These are phyloP conservation scores for Xenoacremonium recifei DNA, from an alignment of 2,329 filamentous ascomycete species.

Conservation along the genomic window DNA sequence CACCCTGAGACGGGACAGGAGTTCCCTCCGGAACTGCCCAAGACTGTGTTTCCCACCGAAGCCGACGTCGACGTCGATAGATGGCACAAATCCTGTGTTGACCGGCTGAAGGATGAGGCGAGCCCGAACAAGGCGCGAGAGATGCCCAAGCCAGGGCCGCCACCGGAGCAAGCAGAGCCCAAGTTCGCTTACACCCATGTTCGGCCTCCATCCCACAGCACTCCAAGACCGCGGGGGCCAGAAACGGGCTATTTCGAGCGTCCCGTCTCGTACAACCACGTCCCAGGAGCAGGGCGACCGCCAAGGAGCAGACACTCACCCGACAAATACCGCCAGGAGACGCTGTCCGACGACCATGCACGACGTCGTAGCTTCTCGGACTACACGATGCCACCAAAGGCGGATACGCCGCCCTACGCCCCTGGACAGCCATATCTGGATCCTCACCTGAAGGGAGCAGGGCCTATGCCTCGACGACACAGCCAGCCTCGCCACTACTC, in stretches of 20 bases:
- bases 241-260: constrained; percentile 34
- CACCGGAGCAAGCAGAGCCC: constrained; percentile 32
- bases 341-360: constrained; percentile 39
- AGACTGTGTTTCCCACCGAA: constrained; percentile 64
- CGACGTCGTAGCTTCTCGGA: constrained; percentile 53
- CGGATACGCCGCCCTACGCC: constrained; percentile 25
- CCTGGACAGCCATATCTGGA: constrained; percentile 34
- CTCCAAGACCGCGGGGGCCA: constrained; percentile 26
- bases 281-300: constrained; percentile 32
- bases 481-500: constrained; percentile 48
- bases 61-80: constrained; percentile 77
- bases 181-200: constrained; percentile 38
- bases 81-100: constrained; percentile 81
- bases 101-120: constrained; percentile 64
- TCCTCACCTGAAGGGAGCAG: constrained; percentile 29
- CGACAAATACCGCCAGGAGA: constrained; percentile 34
- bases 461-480: constrained; percentile 40
- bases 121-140: constrained; percentile 35
- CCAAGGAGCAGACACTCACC: constrained; percentile 33
- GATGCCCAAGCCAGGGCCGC: constrained; percentile 25
- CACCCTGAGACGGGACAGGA: constrained; percentile 70
- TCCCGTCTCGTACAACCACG: constrained; percentile 39
- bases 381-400: constrained; percentile 38
- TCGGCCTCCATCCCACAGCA: constrained; percentile 27
- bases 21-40: constrained; percentile 61